Evolutionary conservation across 2,329 filamentous ascomycete genomes (phyloP).

Genomic region (Parastagonospora nodorum): DNA sequence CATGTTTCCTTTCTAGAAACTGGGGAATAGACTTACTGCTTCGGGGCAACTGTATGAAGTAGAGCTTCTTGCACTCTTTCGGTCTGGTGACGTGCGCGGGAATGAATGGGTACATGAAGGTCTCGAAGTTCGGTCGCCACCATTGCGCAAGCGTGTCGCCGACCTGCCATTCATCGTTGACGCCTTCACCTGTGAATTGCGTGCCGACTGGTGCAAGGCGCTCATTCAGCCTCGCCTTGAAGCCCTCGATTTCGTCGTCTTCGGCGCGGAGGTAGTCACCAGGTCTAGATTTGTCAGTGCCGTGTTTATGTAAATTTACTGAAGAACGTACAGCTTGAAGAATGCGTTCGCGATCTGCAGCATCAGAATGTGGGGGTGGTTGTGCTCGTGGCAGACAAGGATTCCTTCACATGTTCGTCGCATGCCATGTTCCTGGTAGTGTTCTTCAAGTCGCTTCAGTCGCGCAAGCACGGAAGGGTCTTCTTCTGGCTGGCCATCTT

Average conservation of each 20-base stretch:
- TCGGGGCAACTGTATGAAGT: constrained; percentile 92
- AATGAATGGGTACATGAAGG: constrained; percentile 99
- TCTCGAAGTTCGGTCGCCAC: constrained; percentile 99
- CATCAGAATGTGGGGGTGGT: constrained; percentile 98
- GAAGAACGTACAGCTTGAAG: constrained; percentile 78
- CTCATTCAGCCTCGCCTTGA: constrained; percentile 91
- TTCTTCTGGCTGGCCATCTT: constrained; percentile 97
- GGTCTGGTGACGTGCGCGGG: constrained; percentile 94
- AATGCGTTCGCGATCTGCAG: constrained; percentile 99
- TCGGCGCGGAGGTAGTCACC: constrained; percentile 91
- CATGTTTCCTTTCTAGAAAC: too few relatives aligned
- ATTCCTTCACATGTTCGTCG: constrained; percentile 95
- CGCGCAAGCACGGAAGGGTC: constrained; percentile 94
- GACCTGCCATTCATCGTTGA: constrained; percentile 92
- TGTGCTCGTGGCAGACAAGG: constrained; percentile 97
- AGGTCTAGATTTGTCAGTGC: constrained; percentile 57
- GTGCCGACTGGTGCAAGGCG: constrained; percentile 89
- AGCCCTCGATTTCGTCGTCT: constrained; percentile 92
- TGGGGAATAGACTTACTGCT: constrained; percentile 66
- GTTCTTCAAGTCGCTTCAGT: constrained; percentile 91
- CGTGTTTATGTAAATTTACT: background rate
- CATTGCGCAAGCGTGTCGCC: constrained; percentile 95
- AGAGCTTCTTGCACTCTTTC: constrained; percentile 99
- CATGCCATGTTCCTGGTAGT: constrained; percentile 93
- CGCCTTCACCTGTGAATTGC: constrained; percentile 78